Base-by-base conservation (phyloP, 2,329 filamentous ascomycete genomes). In the Fusarium gaditjirri region DNA sequence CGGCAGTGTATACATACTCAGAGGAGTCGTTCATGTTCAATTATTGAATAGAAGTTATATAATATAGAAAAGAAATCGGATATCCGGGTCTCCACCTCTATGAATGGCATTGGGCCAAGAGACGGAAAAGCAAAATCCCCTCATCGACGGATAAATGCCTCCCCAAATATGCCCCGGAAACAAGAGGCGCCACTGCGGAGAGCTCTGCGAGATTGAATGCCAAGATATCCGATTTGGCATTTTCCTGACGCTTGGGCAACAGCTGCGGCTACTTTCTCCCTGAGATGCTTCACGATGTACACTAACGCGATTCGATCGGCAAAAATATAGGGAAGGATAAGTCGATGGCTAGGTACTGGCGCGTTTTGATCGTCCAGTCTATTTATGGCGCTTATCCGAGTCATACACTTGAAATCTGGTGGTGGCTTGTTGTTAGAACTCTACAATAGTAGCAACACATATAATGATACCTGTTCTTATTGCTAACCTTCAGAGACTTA, bases 91-190 rank as follows among this genome's bases (percentile, higher is more conserved):
- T 23, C 65, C 65, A 64, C 64, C 19, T 27, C 29, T 8, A 16
- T 27, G 3, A 16, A 23, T 9, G 8, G n/a, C 4, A 38, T 21
- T 23, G 25, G 10, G 6, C 16, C 10, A 25, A 21, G 23, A 25
- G 36, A 68, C 65, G 65, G 65, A 68, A 69, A 68, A 68, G 65
- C 2, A 5, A 38, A 25, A 27, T 42, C 65, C 57, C 65, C 65
- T 63, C 65, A 58, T 14, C n/a, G 10, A 29, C 65, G 65, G 65
- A 68, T 58, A 68, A 68, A 50, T 4, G 2, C 23, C 16, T 11
- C 23, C 19, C 27, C 38, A 54, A 44, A 49, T 17, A 1, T 27
- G 1, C 14, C 12, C 7, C 63, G 63, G 63, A 68, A 62, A 68
- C 27, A 10, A 38, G 33, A 39, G 5, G 23, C 46, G 42, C 33